Conservation (phyloP, 306 rosid species). For the Macrotyloma uniflorum region DNA sequence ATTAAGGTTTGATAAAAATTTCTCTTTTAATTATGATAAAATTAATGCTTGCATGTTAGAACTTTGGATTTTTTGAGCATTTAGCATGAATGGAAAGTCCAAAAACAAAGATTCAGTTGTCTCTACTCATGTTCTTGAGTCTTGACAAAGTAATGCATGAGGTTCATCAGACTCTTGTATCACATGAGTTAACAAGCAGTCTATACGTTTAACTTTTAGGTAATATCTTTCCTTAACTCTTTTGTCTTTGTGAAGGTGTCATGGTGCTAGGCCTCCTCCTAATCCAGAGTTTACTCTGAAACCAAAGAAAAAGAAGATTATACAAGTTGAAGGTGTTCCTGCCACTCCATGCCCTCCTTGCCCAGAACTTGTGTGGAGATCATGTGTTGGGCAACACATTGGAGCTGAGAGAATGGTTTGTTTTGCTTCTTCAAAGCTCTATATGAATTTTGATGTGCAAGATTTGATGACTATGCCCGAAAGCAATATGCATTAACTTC, state of each 20-base stretch:
- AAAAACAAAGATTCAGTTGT: conserved; percentile 5
- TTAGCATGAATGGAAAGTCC: not conserved
- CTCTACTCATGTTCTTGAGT: not conserved
- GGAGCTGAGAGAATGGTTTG: conserved; percentile 89
- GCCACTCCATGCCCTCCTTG: conserved; percentile 89
- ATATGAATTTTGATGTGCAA: conserved; percentile 29
- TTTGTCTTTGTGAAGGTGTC: conserved; percentile 63
- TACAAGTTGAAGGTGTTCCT: conserved; percentile 57
- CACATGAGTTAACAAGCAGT: conserved; percentile 7
- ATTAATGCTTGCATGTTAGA: conserved; percentile 2
- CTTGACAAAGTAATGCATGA: not conserved
- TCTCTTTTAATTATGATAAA: conserved; percentile 26
- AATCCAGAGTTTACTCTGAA: conserved; percentile 83
- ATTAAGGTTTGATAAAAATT: conserved; percentile 63
- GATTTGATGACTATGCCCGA: conserved; percentile 11
- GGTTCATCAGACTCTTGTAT: conserved; percentile 10
- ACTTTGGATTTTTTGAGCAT: conserved; percentile 11
- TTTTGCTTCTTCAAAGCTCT: conserved; percentile 37
- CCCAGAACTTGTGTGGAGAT: conserved; percentile 87
- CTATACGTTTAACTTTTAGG: not conserved
- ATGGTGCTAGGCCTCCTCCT: conserved; percentile 89
- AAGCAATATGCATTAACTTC: not conserved
- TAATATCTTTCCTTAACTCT: conserved; percentile 10
- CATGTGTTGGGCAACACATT: conserved; percentile 83
- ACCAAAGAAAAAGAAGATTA: conserved; percentile 83